These are phyloP conservation scores for Hypoxylon sp. DNA, from an alignment of 2,329 filamentous ascomycete genomes.

Conservation along the genomic window DNA sequence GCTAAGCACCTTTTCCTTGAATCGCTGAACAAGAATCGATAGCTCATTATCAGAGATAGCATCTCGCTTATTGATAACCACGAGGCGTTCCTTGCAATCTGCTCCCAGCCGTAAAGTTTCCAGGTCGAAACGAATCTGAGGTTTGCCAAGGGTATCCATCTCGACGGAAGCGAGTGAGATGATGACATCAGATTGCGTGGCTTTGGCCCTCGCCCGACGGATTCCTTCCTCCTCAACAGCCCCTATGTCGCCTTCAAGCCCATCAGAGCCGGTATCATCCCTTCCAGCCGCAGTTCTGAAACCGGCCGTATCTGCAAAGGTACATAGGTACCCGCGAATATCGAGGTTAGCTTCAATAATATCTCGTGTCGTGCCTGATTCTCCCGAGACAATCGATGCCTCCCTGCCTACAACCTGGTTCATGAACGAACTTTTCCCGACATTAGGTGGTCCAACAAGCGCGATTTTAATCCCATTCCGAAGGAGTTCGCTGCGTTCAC, in stretches of 20 bases:
- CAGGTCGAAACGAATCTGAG: slow-evolving; percentile 60
- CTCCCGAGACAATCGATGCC: slow-evolving; percentile 91
- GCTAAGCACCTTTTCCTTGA: slow-evolving; percentile 50
- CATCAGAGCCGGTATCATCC: slow-evolving; percentile 24
- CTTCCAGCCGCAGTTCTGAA: slow-evolving; percentile 63
- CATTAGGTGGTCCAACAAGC: slow-evolving; percentile 89
- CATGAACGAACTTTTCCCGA: slow-evolving; percentile 92
- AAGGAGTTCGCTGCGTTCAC: slow-evolving; percentile 82
- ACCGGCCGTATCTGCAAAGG: slow-evolving; percentile 95
- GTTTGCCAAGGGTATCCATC: slow-evolving; percentile 44
- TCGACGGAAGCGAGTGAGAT: slow-evolving; percentile 83
- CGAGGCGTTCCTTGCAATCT: slow-evolving; percentile 57
- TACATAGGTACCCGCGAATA: slow-evolving; percentile 87
- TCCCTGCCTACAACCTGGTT: slow-evolving; percentile 91
- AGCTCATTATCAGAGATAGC: slow-evolving; percentile 50
- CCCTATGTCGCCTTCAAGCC: slow-evolving; percentile 61
- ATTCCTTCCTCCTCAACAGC: slow-evolving; percentile 90
- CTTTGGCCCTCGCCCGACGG: slow-evolving; percentile 81
- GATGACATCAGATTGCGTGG: slow-evolving; percentile 84
- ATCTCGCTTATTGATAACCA: slow-evolving; percentile 72
- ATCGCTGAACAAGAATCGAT: slow-evolving; percentile 50
- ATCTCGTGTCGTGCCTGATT: slow-evolving; percentile 93
- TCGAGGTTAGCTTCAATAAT: slow-evolving; percentile 93
- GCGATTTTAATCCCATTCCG: slow-evolving; percentile 86
- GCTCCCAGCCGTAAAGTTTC: slow-evolving; percentile 65